Base-by-base conservation (phyloP, 1,284 basidiomycete species). In the Jaminaea rosea region DNA sequence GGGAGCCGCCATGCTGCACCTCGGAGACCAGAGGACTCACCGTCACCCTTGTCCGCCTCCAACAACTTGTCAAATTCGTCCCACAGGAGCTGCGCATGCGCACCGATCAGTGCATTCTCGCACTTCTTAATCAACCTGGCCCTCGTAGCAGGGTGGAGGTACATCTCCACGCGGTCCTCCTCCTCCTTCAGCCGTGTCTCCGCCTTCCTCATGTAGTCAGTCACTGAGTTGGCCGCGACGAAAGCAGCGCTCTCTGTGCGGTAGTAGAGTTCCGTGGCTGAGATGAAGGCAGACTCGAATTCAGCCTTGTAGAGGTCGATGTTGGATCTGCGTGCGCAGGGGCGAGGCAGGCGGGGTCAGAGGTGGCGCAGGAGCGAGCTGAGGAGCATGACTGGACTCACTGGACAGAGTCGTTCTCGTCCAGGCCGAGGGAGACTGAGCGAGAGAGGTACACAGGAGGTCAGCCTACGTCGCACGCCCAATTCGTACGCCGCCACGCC, bases 171-270 rank as follows among this genome's bases (percentile, higher is more conserved):
- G 32, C 94, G 83, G 63, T 93, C 88, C 73, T 93, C 89, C 73
- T 99, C 94, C 76, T 99, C 93, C 55, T 84, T 82, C 53, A 98
- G 78, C 26, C 94, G 83, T 64, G 85, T 84, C 72, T 97, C 92
- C 2, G 90, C 94, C 77, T 91, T 93, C 80, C 87, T 91, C 76
- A 99, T 82, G 76, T 98, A 99, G 75, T 98, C 94, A 23, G 90
- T 87, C 29, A 97, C 88, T 44, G 83, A 86, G 76, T 92, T 93
- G 68, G 86, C 83, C 1, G 85, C 83, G 26, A 97, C 82, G 79
- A 93, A 98, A 1, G 85, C 81, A 58, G 88, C 83, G 1, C 89
- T 93, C 76, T 98, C 93, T 57, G 84, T 80, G 59, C 83, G 83
- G 80, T 99, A 98, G 79, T 91, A 97, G 47, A 82, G 79, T 75